phyloP scores from a whole-genome alignment of 1,284 basidiomycete genomes.

The Moesziomyces aphidis region DNA sequence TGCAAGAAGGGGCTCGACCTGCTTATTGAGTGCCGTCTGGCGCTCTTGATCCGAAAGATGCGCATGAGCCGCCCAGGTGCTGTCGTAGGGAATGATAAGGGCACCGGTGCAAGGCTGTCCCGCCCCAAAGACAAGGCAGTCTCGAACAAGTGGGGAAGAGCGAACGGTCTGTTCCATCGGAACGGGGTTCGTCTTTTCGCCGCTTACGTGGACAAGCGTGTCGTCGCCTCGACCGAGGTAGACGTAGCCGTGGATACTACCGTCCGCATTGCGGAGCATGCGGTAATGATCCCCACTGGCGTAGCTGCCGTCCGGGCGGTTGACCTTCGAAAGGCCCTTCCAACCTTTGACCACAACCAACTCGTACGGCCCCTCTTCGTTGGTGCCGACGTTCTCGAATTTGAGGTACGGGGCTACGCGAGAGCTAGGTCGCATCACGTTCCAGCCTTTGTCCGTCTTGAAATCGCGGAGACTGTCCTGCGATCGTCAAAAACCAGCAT shows the following conservation, averaged over 20 bases:
- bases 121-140: slow-evolving; percentile 75
- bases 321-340: slow-evolving; percentile 72
- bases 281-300: slow-evolving; percentile 75
- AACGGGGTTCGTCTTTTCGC: slow-evolving; percentile 57
- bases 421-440: slow-evolving; percentile 71
- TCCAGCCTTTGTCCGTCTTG: slow-evolving; percentile 74
- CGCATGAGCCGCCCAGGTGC: slow-evolving; percentile 66
- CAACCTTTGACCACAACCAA: slow-evolving; percentile 74
- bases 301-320: slow-evolving; percentile 74
- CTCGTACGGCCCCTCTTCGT: slow-evolving; percentile 69
- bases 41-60: slow-evolving; percentile 10
- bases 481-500: not conserved
- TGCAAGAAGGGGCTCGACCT: slow-evolving; percentile 26
- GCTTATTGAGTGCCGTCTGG: slow-evolving; percentile 29
- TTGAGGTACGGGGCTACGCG: slow-evolving; percentile 23
- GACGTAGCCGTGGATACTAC: slow-evolving; percentile 71
- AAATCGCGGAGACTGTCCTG: slow-evolving; percentile 71
- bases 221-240: slow-evolving; percentile 76
- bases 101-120: slow-evolving; percentile 73
- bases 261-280: slow-evolving; percentile 68
- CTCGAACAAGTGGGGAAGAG: slow-evolving; percentile 67
- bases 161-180: slow-evolving; percentile 50
- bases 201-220: slow-evolving; percentile 70
- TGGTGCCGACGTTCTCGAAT: slow-evolving; percentile 33
- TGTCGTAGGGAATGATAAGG: slow-evolving; percentile 73